Evolutionary conservation across 2,329 filamentous ascomycete genomes (phyloP).

Genomic region (Botrytis aclada): DNA sequence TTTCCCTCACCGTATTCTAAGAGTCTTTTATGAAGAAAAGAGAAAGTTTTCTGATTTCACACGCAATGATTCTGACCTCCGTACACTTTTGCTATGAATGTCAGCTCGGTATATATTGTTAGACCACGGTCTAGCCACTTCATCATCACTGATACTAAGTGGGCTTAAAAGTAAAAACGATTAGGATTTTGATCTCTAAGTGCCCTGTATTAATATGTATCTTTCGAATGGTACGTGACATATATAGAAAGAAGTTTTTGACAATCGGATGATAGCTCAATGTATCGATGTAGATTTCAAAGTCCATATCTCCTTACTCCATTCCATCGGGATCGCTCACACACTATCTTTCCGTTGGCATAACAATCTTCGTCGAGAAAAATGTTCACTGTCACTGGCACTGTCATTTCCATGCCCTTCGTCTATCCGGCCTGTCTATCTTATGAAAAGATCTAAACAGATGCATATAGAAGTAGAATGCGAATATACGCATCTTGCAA

Average conservation of each 20-base stretch:
- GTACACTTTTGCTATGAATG: background rate
- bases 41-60: accelerated
- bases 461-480: background rate
- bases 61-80: background rate
- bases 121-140: background rate
- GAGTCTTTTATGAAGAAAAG: background rate
- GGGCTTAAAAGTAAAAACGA: background rate
- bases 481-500: background rate
- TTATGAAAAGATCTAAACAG: background rate
- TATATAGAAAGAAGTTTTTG: accelerated
- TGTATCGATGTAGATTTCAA: background rate
- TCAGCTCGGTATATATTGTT: background rate
- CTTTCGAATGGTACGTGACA: accelerated
- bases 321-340: background rate
- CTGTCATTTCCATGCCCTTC: background rate
- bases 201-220: too few relatives aligned
- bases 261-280: background rate
- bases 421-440: background rate
- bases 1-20: too few relatives aligned
- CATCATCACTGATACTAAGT: background rate
- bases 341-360: background rate
- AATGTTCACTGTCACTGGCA: background rate
- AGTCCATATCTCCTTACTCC: background rate
- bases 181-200: too few relatives aligned
- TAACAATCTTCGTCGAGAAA: background rate